Evolutionary conservation across 2,329 filamentous ascomycete genomes (phyloP), one percentile per base, ranked within the genome.

Genomic region (Aspergillus neotritici): DNA sequence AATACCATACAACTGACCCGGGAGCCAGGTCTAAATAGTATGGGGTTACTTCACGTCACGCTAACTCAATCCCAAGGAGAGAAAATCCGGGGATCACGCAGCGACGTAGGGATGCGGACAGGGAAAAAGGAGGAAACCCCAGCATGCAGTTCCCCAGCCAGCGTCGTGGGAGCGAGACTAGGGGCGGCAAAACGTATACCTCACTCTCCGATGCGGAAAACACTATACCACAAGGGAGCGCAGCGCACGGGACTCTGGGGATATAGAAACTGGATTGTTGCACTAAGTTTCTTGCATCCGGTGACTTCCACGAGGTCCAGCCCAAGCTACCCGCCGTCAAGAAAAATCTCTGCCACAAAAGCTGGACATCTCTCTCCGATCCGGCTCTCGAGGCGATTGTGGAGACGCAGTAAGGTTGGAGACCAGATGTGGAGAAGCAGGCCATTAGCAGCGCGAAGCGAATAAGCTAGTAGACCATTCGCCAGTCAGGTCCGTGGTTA

Each of bases 51-150:
- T 25, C 7, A 25, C 21, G 21, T 25, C 21, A 25, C 21, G 21
- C 21, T 25, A 25, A 25, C 5, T 25, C 21, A 25, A 9, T 25
- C n/a, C 37, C 9, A 10, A 10, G 29, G 7, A 15, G 11, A 6
- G 37, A 34, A 42, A 51, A 50, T 50, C 52, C 34, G 49, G 52
- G 54, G 51, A 31, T 36, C 35, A 21, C 41, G 45, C 43, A 46
- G 41, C 7, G 21, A 8, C 21, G 21, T 25, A 25, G 41, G 33
- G 37, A 42, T 31, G 38, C 15, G 37, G 41, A 49, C 34, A 44
- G 41, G 48, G 49, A 38, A 48, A 37, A 49, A 46, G 47, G 43
- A 35, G 43, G 17, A 17, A 10, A 42, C 49, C 16, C 34, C 33
- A 7, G 28, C 21, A 28, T 28, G 28, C 4, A 44, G 31, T 36